Evolutionary conservation across 306 rosid genomes (phyloP), one percentile per base, ranked within the genome.

Genomic region (Cucurbita pepo): DNA sequence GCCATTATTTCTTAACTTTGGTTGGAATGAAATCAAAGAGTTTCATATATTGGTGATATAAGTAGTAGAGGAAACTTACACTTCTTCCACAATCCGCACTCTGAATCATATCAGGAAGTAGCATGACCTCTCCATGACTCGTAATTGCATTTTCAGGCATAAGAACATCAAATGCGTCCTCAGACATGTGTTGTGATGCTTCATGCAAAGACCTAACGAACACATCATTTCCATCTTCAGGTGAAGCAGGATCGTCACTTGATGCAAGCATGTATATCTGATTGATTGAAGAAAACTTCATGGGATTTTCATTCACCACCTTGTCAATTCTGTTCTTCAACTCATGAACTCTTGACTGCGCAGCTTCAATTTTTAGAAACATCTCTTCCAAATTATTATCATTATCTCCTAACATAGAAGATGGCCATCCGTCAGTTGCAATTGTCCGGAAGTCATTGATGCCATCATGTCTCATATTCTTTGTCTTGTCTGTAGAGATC

Each of bases 271-370:
- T 44, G 76, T 73, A 73, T 78, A 74, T 77, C 57, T 76, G 77
- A 73, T 77, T 80, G 44, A 59, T 52, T 11, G 87, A 79, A 74
- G 78, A 77, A 62, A 80, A 69, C 47, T 78, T 86, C 58, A 67
- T 77, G 4, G 64, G 74, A 62, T 85, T 86, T 81, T 86, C 89
- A 55, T 72, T 73, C 64, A 83, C 66, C 41, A 90, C 82, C 75
- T 72, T 81, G 52, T 83, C 87, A 43, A 75, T 72, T 86, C 89
- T 86, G 59, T 79, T 44, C 81, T 77, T 86, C 85, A 93, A 79
- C 60, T 73, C 47, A 10, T 56, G 79, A 69, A 88, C 82, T 70
- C 70, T 81, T 15, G 84, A 83, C 41, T 81, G 83, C 53, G 77
- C 76, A 52, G 73, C 83, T 80, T 82, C 96, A 76, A 87, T 79